A percentile compares a stretch with the other conserved stretches of the same genome.
Conservation (phyloP, 108 stramenopile genomes). For the Nannochloropsis salina region DNA sequence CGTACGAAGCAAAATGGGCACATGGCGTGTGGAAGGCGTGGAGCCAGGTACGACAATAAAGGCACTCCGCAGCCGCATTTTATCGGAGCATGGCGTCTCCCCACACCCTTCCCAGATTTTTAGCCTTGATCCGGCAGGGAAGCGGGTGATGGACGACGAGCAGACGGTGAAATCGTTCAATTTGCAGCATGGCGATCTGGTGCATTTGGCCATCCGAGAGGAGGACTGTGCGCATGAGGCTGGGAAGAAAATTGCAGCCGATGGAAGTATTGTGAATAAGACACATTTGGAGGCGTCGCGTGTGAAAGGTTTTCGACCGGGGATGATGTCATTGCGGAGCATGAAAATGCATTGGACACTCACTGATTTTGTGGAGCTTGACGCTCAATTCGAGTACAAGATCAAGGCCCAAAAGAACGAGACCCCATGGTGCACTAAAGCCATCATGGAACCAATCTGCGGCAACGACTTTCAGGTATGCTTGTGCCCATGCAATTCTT, state of each 20-base stretch:
- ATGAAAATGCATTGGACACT: conserved; percentile 98
- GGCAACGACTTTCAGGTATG: conserved; percentile 28
- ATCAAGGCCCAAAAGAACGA: conserved; percentile 74
- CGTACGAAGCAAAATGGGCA: conserved; percentile 48
- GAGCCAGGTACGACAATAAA: conserved; percentile 30
- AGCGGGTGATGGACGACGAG: conserved; percentile 21
- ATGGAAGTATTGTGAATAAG: conserved; percentile 52
- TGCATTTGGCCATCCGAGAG: conserved; percentile 40
- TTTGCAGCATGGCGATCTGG: conserved; percentile 45
- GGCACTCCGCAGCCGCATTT: conserved; percentile 34
- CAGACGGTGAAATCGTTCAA: conserved; percentile 33
- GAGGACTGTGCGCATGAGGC: conserved; percentile 36
- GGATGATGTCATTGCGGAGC: conserved; percentile 72
- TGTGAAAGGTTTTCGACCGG: conserved; percentile 72
- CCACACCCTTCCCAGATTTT: conserved; percentile 31
- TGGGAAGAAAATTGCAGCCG: conserved; percentile 48
- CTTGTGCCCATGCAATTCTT: conserved; percentile 48
- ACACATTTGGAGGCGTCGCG: conserved; percentile 46
- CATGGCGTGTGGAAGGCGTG: conserved; percentile 52
- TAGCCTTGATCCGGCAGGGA: conserved; percentile 30
- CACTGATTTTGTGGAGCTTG: conserved; percentile 84
- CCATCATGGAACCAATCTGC: conserved; percentile 20
- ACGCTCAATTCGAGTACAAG: conserved; percentile 78
- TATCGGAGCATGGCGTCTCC: conserved; percentile 41
- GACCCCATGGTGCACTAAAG: neutral